Evolutionary conservation across 1,284 basidiomycete genomes (phyloP).

Genomic region (Ceratobasidium sp.): DNA sequence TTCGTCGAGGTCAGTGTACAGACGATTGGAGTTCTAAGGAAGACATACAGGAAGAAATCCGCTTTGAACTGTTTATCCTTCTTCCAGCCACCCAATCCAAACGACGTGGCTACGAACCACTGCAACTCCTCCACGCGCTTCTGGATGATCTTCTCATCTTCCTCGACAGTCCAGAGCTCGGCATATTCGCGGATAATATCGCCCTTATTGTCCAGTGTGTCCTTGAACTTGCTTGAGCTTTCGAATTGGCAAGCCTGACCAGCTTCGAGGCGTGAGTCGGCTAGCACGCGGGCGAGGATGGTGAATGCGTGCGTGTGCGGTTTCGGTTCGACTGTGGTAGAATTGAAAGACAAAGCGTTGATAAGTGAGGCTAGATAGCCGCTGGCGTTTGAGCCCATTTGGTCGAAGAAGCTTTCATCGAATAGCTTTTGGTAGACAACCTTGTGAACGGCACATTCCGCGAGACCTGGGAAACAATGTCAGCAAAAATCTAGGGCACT

Average conservation of each 20-base stretch:
- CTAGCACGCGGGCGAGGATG: slow-evolving; percentile 45
- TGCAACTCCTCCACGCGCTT: slow-evolving; percentile 41
- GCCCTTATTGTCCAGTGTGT: slow-evolving; percentile 40
- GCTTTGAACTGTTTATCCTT: slow-evolving; percentile 37
- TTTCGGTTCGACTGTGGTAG: background rate
- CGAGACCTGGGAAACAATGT: slow-evolving; percentile 60
- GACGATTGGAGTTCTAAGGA: too few species aligned
- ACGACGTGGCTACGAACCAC: slow-evolving; percentile 40
- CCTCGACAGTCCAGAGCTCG: slow-evolving; percentile 32
- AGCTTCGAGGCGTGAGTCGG: too few species aligned
- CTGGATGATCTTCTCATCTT: slow-evolving; percentile 32
- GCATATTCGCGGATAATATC: slow-evolving; percentile 46
- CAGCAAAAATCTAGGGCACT: too few species aligned
- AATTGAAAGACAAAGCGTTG: background rate
- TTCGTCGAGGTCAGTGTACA: background rate
- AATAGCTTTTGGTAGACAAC: slow-evolving; percentile 52
- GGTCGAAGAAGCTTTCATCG: slow-evolving; percentile 54
- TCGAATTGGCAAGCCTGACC: slow-evolving; percentile 33
- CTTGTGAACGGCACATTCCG: slow-evolving; percentile 58
- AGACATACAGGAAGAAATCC: slow-evolving; percentile 49
- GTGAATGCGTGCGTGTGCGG: slow-evolving; percentile 42
- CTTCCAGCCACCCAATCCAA: slow-evolving; percentile 47
- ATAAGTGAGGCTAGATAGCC: slow-evolving; percentile 3
- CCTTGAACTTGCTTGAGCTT: slow-evolving; percentile 14
- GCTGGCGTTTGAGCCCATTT: slow-evolving; percentile 50